These are phyloP conservation scores for Trametes hirsuta DNA, from an alignment of 1,284 basidiomycete genomes.

Conservation along the genomic window DNA sequence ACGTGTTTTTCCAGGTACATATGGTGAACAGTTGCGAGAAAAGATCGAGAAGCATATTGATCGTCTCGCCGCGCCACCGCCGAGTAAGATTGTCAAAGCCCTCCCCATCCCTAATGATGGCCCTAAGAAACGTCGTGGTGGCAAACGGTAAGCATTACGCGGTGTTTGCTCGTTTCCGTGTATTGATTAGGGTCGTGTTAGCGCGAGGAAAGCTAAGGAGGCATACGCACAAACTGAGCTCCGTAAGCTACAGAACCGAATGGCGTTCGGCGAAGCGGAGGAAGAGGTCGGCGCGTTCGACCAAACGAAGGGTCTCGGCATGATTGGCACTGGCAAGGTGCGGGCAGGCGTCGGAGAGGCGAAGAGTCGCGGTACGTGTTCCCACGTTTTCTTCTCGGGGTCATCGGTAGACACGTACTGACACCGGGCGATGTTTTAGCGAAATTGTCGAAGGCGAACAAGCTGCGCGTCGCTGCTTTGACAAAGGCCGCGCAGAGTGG, in stretches of 20 bases:
- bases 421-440: slow-evolving; percentile 50
- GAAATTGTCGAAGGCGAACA: slow-evolving; percentile 96
- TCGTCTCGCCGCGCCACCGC: slow-evolving; percentile 91
- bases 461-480: slow-evolving; percentile 84
- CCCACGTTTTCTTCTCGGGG: neutral
- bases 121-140: slow-evolving; percentile 93
- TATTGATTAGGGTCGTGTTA: slow-evolving; percentile 34
- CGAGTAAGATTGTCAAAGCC: slow-evolving; percentile 92
- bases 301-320: slow-evolving; percentile 95
- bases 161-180: neutral
- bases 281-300: slow-evolving; percentile 97
- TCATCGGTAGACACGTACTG: neutral
- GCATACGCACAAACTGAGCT: slow-evolving; percentile 96
- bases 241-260: slow-evolving; percentile 94
- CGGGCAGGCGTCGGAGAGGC: slow-evolving; percentile 85
- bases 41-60: slow-evolving; percentile 94
- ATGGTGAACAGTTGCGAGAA: slow-evolving; percentile 79
- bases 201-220: slow-evolving; percentile 96
- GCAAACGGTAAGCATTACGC: slow-evolving; percentile 69
- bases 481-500: slow-evolving; percentile 70
- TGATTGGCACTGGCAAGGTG: slow-evolving; percentile 94
- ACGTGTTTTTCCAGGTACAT: slow-evolving; percentile 56
- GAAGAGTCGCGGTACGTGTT: slow-evolving; percentile 78
- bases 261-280: slow-evolving; percentile 95
- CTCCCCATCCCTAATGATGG: slow-evolving; percentile 97